Evolutionary conservation across 2,329 filamentous ascomycete species (phyloP).

Genomic region (Fusarium poae): DNA sequence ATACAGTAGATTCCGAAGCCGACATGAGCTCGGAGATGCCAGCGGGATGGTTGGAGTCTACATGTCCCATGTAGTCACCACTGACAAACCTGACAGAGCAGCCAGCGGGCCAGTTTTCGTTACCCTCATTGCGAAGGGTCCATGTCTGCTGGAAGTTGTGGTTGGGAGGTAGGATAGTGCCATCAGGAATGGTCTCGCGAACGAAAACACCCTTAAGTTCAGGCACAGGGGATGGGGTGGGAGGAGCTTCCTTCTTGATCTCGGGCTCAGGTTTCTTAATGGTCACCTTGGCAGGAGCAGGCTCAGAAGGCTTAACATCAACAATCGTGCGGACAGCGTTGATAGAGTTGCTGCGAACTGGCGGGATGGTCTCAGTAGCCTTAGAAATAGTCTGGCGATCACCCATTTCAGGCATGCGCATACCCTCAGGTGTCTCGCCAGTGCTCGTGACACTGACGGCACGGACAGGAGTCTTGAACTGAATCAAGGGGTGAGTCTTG

Average conservation of each 20-base stretch:
- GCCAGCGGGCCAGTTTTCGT: conserved; percentile 84
- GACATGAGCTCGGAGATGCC: conserved; percentile 80
- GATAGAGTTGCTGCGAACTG: conserved; percentile 62
- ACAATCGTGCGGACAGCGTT: conserved; percentile 77
- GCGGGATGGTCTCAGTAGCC: conserved; percentile 60
- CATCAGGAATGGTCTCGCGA: conserved; percentile 82
- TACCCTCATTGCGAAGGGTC: conserved; percentile 88
- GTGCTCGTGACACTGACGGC: conserved; percentile 88
- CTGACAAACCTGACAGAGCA: conserved; percentile 93
- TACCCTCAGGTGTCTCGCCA: conserved; percentile 79
- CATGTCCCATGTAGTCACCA: conserved; percentile 95
- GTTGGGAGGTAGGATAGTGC: conserved; percentile 77
- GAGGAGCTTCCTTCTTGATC: conserved; percentile 46
- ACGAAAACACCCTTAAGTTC: conserved; percentile 73
- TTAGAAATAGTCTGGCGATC: conserved; percentile 66
- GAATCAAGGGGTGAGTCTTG: conserved; percentile 95
- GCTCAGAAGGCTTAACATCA: conserved; percentile 74
- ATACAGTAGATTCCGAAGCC: conserved; percentile 85
- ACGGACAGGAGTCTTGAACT: conserved; percentile 93
- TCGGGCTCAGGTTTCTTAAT: conserved; percentile 23
- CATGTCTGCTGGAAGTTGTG: conserved; percentile 89
- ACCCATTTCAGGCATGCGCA: conserved; percentile 76
- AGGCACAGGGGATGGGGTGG: conserved; percentile 31
- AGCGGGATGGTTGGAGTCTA: conserved; percentile 84
- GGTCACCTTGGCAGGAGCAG: conserved; percentile 32